Base-by-base conservation (phyloP, 2,329 filamentous ascomycete species). In the Trichoderma polysporum region DNA sequence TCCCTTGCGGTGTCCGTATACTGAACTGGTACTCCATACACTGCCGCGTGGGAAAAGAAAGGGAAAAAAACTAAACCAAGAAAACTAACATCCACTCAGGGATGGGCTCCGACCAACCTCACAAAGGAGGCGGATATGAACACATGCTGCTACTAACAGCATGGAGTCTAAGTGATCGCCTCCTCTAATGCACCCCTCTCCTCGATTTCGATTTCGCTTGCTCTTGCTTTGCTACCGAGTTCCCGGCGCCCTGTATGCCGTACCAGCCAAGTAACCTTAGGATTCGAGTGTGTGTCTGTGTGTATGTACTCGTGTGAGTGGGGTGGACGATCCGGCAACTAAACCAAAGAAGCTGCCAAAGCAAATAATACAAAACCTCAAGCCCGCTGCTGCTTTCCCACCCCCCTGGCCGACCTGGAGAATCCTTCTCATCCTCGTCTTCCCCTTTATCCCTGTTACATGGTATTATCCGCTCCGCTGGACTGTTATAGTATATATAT, bases 351-450 rank as follows among this genome's bases (percentile, higher is more conserved):
- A 47, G 37, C 29, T 56, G 53, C 50, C 45, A 52, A 63, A 56
- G 50, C 60, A 63, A 63, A 63, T 45, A 63, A 63, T 56, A 63
- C 60, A 54, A 63, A 63, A 54, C 37, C 49, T 54, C 60, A 33
- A 63, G 60, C 50, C 59, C 41, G 49, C 57, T 60, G 59, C 59
- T 37, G 22, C 49, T 31, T 39, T 35, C 49, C 50, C n/a, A n/a
- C n/a, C 35, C 60, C 50, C 60, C 41, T 54, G 27, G 41, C 50
- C 49, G 49, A 31, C 47, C 47, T 41, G 47, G 47, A 49, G 59
- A 53, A 31, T 53, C 59, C 25, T 31, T 62, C 47, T 33, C 31
- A 35, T 27, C 49, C 27, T 45, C 27, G 15, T 60, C 35, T 33
- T 35, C 35, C 25, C 29, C 29, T 17, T n/a, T 19, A 50, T 31